Percentiles rank a stretch among this genome's conserved stretches.
Evolutionary conservation across 306 rosid species (phyloP).

Genomic region (Sophora flavescens): DNA sequence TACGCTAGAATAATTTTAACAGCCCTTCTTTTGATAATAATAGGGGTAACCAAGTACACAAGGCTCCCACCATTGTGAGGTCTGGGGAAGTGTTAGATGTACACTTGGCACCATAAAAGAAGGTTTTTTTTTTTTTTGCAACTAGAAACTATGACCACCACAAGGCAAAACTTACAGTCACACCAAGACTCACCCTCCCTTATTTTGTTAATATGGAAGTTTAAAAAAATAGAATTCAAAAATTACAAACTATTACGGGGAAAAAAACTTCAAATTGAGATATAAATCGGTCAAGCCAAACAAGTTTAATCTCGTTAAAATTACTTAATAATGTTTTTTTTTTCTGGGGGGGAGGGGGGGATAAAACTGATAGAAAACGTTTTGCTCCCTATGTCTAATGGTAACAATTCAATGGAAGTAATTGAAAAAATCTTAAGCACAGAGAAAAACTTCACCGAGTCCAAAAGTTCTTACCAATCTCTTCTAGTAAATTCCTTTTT

Average conservation of each 20-base stretch:
- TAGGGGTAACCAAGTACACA: background rate
- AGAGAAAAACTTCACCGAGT: background rate
- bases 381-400: background rate
- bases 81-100: background rate
- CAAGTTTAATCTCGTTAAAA: background rate
- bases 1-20: background rate
- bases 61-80: background rate
- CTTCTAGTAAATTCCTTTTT: slow-evolving; percentile 27
- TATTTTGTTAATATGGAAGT: background rate
- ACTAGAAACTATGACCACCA: slow-evolving; percentile 17
- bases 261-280: background rate
- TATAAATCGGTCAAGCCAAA: background rate
- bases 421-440: slow-evolving; percentile 1
- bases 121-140: background rate
- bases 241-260: background rate
- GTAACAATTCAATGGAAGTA: slow-evolving; percentile 9
- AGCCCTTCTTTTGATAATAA: slow-evolving; percentile 6
- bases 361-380: background rate
- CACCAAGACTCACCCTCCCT: background rate
- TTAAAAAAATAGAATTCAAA: background rate
- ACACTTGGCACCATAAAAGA: background rate
- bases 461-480: background rate
- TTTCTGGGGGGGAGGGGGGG: background rate
- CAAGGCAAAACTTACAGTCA: background rate
- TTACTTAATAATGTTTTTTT: background rate